Conservation (phyloP, 495 filamentous ascomycete species). For the Penicillium roqueforti region DNA sequence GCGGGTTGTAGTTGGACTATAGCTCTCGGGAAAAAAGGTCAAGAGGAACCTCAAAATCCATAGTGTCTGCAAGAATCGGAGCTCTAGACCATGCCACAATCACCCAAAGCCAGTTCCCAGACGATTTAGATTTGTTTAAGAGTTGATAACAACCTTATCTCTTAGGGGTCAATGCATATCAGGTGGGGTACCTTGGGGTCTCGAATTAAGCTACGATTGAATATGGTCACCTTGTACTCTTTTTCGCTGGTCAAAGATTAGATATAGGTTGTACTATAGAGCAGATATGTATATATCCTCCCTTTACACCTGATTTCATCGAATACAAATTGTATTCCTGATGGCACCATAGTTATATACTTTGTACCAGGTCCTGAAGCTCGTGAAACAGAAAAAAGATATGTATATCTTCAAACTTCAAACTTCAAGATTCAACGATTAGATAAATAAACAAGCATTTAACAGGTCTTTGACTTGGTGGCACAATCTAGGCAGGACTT, state of each 20-base stretch:
- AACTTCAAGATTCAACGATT: neutral
- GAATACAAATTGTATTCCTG: neutral
- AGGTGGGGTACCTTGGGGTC: neutral
- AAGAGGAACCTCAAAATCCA: neutral
- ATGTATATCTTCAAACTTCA: neutral
- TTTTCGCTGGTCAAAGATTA: neutral
- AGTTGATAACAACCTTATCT: neutral
- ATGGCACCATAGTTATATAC: neutral
- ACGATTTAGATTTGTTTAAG: neutral
- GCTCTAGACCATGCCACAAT: no score
- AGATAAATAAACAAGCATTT: neutral
- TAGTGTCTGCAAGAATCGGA: neutral
- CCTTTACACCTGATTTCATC: neutral
- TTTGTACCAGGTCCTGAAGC: neutral
- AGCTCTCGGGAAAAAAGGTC: neutral
- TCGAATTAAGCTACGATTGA: neutral
- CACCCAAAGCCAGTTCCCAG: neutral
- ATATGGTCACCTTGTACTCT: neutral
- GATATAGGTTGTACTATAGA: neutral
- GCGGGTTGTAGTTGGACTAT: neutral
- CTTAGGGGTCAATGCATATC: neutral
- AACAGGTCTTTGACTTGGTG: neutral
- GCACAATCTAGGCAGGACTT: no score
- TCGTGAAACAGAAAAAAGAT: neutral
- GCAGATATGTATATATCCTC: neutral